These are phyloP conservation scores for Sideroxylon spinosum DNA, from an alignment of 179 eudicot genomes.

Conservation along the genomic window DNA sequence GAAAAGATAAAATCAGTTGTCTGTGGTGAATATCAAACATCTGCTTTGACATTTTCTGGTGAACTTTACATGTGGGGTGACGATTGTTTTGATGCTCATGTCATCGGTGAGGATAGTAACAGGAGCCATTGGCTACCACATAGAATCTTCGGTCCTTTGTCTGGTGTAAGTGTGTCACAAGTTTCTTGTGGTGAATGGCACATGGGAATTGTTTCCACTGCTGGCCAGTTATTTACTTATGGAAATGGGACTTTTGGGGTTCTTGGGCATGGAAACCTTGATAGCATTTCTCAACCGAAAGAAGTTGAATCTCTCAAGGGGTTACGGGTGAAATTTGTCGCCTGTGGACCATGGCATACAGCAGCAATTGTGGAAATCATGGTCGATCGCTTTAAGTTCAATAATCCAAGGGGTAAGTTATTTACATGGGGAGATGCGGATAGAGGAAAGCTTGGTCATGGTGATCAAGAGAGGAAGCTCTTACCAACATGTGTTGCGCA, in stretches of 20 bases:
- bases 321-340: constrained; percentile 52
- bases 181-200: constrained; percentile 85
- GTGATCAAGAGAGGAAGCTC: constrained; percentile 54
- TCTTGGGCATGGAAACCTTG: constrained; percentile 70
- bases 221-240: constrained; percentile 62
- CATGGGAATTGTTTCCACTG: constrained; percentile 60
- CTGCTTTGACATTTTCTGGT: constrained; percentile 65
- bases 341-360: constrained; percentile 88
- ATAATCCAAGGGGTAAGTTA: constrained; percentile 49
- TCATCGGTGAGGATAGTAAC: constrained; percentile 35
- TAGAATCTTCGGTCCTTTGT: constrained; percentile 51
- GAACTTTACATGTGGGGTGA: constrained; percentile 84
- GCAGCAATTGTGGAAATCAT: constrained; percentile 70
- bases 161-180: constrained; percentile 50
- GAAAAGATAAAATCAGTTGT: constrained; percentile 49
- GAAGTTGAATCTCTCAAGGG: constrained; percentile 70
- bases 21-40: constrained; percentile 76
- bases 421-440: constrained; percentile 96
- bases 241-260: constrained; percentile 86
- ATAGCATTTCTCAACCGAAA: constrained; percentile 49
- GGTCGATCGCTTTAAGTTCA: constrained; percentile 41
- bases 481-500: constrained; percentile 69
- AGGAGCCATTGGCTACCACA: constrained; percentile 59
- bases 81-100: constrained; percentile 32
- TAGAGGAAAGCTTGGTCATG: constrained; percentile 80